Evolutionary conservation across 768 basidiomycete species (phyloP).

Genomic region (Dacryopinax primogenitus): DNA sequence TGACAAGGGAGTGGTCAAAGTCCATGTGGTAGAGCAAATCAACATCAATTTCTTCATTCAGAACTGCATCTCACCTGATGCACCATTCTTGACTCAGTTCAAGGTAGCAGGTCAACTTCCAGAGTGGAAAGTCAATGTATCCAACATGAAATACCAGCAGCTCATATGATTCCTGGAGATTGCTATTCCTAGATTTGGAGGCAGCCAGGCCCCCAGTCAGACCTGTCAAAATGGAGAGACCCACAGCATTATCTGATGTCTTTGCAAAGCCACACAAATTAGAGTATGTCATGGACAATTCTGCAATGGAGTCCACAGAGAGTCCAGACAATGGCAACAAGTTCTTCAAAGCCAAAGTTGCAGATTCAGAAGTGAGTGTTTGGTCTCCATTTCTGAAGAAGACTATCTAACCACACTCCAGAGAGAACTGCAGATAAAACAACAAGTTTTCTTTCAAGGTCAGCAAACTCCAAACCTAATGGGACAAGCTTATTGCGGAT

Average conservation of each 20-base stretch:
- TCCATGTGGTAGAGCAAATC: slow-evolving; percentile 85
- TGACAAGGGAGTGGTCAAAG: slow-evolving; percentile 34
- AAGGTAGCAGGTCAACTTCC: slow-evolving; percentile 85
- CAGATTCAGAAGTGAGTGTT: slow-evolving; percentile 38
- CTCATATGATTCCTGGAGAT: slow-evolving; percentile 88
- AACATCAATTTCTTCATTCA: slow-evolving; percentile 81
- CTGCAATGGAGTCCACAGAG: slow-evolving; percentile 18
- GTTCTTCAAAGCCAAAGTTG: slow-evolving; percentile 65
- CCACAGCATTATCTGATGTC: background rate
- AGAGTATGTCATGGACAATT: slow-evolving; percentile 14
- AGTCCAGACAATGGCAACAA: slow-evolving; percentile 20
- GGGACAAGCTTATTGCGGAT: slow-evolving; percentile 65
- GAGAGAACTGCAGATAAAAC: slow-evolving; percentile 35
- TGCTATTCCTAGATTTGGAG: slow-evolving; percentile 67
- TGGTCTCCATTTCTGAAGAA: background rate
- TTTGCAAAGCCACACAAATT: background rate
- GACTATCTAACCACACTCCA: slow-evolving; percentile 26
- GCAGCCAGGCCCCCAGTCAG: slow-evolving; percentile 9
- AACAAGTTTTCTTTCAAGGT: slow-evolving; percentile 78
- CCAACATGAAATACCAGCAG: slow-evolving; percentile 79
- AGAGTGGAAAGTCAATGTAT: slow-evolving; percentile 74
- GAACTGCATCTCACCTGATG: slow-evolving; percentile 81
- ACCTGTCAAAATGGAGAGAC: slow-evolving; percentile 14
- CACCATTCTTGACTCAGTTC: slow-evolving; percentile 69
- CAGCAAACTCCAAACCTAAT: slow-evolving; percentile 56